These are phyloP conservation scores for Phenoliferia sp. DNA, from an alignment of 1,284 basidiomycete genomes.

Conservation along the genomic window DNA sequence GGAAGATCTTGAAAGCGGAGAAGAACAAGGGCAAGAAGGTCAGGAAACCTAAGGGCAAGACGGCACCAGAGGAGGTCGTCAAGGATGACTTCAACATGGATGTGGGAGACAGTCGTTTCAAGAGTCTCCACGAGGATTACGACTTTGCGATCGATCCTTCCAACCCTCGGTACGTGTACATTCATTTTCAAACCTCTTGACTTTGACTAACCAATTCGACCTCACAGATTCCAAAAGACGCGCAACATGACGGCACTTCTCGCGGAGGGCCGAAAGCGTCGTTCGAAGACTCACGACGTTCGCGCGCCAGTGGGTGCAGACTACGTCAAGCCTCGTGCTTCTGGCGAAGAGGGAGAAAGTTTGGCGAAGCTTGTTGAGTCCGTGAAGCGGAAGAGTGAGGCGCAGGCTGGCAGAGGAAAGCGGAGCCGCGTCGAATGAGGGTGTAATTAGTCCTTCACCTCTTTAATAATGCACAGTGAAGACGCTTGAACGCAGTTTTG, in stretches of 20 bases:
- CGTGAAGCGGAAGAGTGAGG: slow-evolving; percentile 65
- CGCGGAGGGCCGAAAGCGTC: slow-evolving; percentile 54
- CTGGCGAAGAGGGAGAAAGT: slow-evolving; percentile 28
- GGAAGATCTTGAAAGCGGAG: slow-evolving; percentile 81
- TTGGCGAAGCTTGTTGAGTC: slow-evolving; percentile 70
- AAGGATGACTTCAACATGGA: slow-evolving; percentile 67
- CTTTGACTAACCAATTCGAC: slow-evolving; percentile 1
- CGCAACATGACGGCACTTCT: slow-evolving; percentile 78
- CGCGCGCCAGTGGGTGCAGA: slow-evolving; percentile 21
- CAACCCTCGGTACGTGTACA: slow-evolving; percentile 73
- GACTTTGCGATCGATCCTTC: slow-evolving; percentile 93
- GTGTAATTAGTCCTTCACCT: no score
- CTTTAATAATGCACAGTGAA: no score
- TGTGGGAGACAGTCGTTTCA: slow-evolving; percentile 83
- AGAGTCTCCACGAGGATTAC: slow-evolving; percentile 79
- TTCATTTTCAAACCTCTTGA: not conserved
- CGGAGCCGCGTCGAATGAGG: slow-evolving; percentile 11
- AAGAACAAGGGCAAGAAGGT: slow-evolving; percentile 51
- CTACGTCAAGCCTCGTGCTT: slow-evolving; percentile 4
- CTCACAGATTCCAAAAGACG: slow-evolving; percentile 75
- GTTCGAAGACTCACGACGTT: slow-evolving; percentile 46
- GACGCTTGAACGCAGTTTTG: no score
- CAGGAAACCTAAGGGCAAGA: slow-evolving; percentile 55
- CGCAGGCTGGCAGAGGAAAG: slow-evolving; percentile 28
- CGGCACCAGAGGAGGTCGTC: slow-evolving; percentile 58